Percentiles rank a stretch among this genome's conserved stretches.
Conservation (phyloP, 768 basidiomycete species). For the Hirschioporus abietinus region DNA sequence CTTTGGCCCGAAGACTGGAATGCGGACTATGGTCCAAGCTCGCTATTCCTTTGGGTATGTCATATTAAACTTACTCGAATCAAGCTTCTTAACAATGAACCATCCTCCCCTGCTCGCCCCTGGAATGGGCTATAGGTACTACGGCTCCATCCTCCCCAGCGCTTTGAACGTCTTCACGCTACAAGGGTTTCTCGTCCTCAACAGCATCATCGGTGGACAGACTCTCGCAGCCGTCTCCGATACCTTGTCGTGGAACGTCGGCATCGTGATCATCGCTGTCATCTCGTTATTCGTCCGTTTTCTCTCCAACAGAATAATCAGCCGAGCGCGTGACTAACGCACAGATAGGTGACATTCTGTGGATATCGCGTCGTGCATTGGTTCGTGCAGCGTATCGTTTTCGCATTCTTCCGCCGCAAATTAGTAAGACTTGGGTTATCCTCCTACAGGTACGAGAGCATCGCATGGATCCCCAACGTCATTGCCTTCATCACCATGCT, state of each 20-base stretch:
- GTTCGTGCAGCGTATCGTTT: constrained; percentile 12
- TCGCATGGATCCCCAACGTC: constrained; percentile 35
- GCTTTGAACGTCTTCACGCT: constrained; percentile 39
- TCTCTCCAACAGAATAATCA: background rate
- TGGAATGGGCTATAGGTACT: no score
- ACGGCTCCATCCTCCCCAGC: constrained; percentile 31
- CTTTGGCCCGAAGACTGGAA: constrained; percentile 50
- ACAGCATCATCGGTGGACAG: constrained; percentile 46
- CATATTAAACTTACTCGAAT: background rate
- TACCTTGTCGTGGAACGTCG: constrained; percentile 22
- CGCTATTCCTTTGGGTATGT: constrained; percentile 48
- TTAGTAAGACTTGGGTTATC: background rate
- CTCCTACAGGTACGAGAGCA: constrained; percentile 27
- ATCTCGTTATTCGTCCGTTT: constrained; percentile 29
- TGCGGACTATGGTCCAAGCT: constrained; percentile 53
- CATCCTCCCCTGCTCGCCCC: background rate
- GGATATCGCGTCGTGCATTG: constrained; percentile 30
- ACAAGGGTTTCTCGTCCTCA: constrained; percentile 45
- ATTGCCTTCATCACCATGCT: constrained; percentile 33
- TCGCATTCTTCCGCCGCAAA: background rate
- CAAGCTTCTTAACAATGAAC: background rate
- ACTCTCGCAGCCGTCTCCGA: constrained; percentile 36
- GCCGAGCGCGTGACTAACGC: background rate
- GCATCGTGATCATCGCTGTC: constrained; percentile 38
- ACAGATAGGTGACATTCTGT: constrained; percentile 27